phyloP scores from a whole-genome alignment of 305 asterid species.

The Andrographis paniculata region DNA sequence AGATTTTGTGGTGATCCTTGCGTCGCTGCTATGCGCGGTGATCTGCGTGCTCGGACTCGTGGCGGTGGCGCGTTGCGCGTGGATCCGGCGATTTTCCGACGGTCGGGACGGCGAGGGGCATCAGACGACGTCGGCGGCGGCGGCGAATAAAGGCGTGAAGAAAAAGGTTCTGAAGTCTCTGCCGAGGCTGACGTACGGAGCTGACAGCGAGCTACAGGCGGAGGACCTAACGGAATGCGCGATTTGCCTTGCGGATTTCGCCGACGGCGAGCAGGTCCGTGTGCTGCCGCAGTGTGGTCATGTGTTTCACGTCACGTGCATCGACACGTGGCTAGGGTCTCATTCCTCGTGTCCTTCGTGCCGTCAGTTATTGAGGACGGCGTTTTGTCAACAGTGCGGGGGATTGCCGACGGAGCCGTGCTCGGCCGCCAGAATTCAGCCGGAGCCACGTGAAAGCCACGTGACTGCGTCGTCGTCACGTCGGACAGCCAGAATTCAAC shows the following conservation, averaged over 20 bases:
- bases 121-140: conserved; percentile 20
- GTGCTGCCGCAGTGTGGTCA: conserved; percentile 88
- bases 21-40: conserved; percentile 68
- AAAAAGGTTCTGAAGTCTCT: conserved; percentile 51
- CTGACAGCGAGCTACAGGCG: conserved; percentile 11
- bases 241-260: conserved; percentile 73
- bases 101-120: conserved; percentile 5
- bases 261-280: conserved; percentile 61
- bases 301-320: conserved; percentile 69
- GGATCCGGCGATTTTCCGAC: conserved; percentile 47
- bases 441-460: conserved; percentile 40
- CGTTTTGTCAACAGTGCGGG: conserved; percentile 66
- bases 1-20: conserved; percentile 57
- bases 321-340: conserved; percentile 84
- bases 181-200: conserved; percentile 45
- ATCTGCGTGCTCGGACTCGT: conserved; percentile 72
- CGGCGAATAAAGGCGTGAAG: conserved; percentile 49
- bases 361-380: conserved; percentile 53
- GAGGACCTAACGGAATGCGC: conserved; percentile 59
- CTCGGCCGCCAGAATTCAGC: conserved; percentile 17
- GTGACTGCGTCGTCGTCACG: no score
- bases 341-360: conserved; percentile 86
- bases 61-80: conserved; percentile 67
- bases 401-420: conserved; percentile 30
- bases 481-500: no score